Percentiles rank a stretch among this genome's conserved stretches.
phyloP scores from a whole-genome alignment of 2,329 filamentous ascomycete genomes.

The Aotearoamyces nothofagi region DNA sequence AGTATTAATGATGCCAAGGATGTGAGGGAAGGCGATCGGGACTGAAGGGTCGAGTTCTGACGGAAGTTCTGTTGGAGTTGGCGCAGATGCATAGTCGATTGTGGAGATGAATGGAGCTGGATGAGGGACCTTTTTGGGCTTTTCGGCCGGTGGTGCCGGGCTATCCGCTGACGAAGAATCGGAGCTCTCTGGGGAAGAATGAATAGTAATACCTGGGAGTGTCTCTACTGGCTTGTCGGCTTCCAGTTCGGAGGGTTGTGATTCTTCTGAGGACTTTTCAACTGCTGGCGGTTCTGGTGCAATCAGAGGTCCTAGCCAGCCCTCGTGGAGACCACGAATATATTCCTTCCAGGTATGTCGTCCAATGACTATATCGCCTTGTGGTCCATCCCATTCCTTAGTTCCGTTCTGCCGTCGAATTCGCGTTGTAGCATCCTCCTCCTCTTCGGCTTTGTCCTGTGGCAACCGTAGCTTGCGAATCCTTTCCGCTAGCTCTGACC shows the following conservation, averaged over 20 bases:
- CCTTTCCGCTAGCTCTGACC: conserved; percentile 73
- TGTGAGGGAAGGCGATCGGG: conserved; percentile 68
- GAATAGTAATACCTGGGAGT: conserved; percentile 11
- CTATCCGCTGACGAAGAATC: conserved; percentile 6
- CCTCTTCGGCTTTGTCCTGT: conserved; percentile 18
- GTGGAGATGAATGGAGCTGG: conserved; percentile 61
- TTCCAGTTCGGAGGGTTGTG: conserved; percentile 10
- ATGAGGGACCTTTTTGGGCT: conserved; percentile 43
- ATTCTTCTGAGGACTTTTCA: conserved; percentile 9
- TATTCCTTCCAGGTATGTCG: conserved; percentile 97
- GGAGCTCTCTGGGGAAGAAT: conserved; percentile 15
- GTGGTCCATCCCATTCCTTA: conserved; percentile 54
- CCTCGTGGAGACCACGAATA: conserved; percentile 81
- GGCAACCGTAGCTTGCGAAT: conserved; percentile 55
- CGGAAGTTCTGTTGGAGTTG: conserved; percentile 51
- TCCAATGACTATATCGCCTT: conserved; percentile 79
- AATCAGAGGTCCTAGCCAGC: conserved; percentile 80
- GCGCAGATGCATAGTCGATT: conserved; percentile 52
- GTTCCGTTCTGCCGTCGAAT: conserved; percentile 53
- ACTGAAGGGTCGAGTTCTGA: conserved; percentile 56
- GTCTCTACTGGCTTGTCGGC: conserved; percentile 13
- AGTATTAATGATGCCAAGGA: conserved; percentile 86
- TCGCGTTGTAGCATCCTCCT: conserved; percentile 45
- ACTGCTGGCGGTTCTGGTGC: conserved; percentile 30
- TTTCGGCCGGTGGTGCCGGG: conserved; percentile 30